A percentile compares a stretch with the other conserved stretches of the same genome.
Evolutionary conservation across 73 alveolate species (phyloP).

Genomic region (Paraurostyla sp.): DNA sequence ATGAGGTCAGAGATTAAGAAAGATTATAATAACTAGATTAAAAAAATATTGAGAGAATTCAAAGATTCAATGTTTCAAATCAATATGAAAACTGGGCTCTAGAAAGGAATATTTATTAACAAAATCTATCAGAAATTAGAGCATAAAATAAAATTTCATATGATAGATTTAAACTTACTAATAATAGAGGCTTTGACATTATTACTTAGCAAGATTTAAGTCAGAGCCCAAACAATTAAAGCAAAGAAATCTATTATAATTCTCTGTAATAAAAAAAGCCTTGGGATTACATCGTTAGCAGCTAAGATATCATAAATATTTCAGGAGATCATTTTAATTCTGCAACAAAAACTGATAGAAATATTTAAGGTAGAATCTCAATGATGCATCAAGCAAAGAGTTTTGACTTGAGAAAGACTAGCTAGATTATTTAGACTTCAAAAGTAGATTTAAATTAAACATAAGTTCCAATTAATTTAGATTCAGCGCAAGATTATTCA

Average conservation of each 20-base stretch:
- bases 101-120: neutral
- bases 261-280: neutral
- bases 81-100: neutral
- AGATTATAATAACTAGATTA: neutral
- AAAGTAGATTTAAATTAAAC: no score
- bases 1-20: neutral
- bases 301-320: neutral
- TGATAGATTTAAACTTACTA: neutral
- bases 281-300: neutral
- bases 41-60: neutral
- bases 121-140: neutral
- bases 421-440: no score
- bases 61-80: neutral
- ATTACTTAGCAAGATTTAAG: neutral
- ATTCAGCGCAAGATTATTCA: no score
- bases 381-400: no score
- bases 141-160: neutral
- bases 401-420: no score
- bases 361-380: no score
- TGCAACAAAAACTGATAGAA: no score
- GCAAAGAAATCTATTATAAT: neutral
- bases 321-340: no score
- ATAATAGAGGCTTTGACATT: conserved; percentile 12
- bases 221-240: neutral
- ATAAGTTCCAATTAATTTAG: no score